Evolutionary conservation across 108 stramenopile genomes (phyloP).

Genomic region (Stephanodiscus triporus): DNA sequence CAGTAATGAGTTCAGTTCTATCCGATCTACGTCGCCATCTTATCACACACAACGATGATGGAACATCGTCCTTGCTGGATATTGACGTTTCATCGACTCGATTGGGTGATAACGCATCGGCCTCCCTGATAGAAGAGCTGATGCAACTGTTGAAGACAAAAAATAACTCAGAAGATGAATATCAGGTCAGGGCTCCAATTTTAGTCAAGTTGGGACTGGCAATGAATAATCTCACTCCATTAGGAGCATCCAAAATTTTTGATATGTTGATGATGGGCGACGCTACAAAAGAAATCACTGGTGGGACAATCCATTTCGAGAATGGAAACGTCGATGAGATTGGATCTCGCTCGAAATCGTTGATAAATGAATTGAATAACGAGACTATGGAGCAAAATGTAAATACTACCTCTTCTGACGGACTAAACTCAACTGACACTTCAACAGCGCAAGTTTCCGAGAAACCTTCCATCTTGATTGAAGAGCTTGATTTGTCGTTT

Average conservation of each 20-base stretch:
- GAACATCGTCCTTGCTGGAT: slow-evolving; percentile 11
- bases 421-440: neutral
- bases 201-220: slow-evolving; percentile 26
- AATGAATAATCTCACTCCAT: slow-evolving; percentile 51
- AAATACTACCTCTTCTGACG: neutral
- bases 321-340: slow-evolving; percentile 1
- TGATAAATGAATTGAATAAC: slow-evolving; percentile 3
- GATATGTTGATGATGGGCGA: slow-evolving; percentile 25
- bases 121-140: slow-evolving; percentile 23
- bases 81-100: slow-evolving; percentile 39
- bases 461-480: slow-evolving; percentile 13
- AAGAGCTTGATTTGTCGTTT: slow-evolving; percentile 66
- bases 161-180: neutral
- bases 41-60: neutral
- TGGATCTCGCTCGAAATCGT: neutral
- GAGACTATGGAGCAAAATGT: slow-evolving; percentile 6
- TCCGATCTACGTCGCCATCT: slow-evolving; percentile 15
- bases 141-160: slow-evolving; percentile 12
- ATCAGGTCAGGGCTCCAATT: neutral
- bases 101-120: slow-evolving; percentile 29
- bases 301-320: slow-evolving; percentile 9
- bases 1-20: slow-evolving; percentile 22
- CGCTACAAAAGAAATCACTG: slow-evolving; percentile 5
- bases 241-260: slow-evolving; percentile 40
- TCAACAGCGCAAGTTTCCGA: neutral